Evolutionary conservation across 495 filamentous ascomycete genomes (phyloP).

Genomic region (Cercophora newfieldiana): DNA sequence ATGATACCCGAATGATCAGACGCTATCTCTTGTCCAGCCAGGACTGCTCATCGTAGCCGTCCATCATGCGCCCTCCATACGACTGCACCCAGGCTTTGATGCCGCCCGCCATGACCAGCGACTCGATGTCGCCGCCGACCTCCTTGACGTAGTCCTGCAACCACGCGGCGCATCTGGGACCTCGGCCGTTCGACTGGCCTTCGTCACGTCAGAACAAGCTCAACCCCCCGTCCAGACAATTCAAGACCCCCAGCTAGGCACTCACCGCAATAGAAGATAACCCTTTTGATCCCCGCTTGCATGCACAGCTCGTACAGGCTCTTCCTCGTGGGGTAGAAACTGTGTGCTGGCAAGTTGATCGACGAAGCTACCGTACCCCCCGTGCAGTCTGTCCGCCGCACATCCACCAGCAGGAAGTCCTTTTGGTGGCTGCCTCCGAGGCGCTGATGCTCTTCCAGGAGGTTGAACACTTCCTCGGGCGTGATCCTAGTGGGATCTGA

Average conservation of each 20-base stretch:
- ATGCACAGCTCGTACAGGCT: slow-evolving; percentile 43
- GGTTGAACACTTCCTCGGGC: slow-evolving; percentile 18
- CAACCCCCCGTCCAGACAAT: background rate
- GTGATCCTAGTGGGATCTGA: slow-evolving; percentile 18
- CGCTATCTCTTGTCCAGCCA: slow-evolving; percentile 39
- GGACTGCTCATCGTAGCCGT: slow-evolving; percentile 48
- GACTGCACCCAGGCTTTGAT: slow-evolving; percentile 52
- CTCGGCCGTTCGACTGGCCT: slow-evolving; percentile 48
- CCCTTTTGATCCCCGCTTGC: slow-evolving; percentile 43
- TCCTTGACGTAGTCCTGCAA: slow-evolving; percentile 46
- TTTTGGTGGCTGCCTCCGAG: slow-evolving; percentile 5
- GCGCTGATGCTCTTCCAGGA: slow-evolving; percentile 16
- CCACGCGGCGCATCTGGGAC: slow-evolving; percentile 50
- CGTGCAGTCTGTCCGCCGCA: slow-evolving; percentile 31
- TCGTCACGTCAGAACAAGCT: background rate
- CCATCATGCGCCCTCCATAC: slow-evolving; percentile 46
- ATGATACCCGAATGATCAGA: slow-evolving; percentile 8
- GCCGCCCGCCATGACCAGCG: slow-evolving; percentile 48
- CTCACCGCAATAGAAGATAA: slow-evolving; percentile 53
- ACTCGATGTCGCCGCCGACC: slow-evolving; percentile 38
- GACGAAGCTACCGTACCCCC: slow-evolving; percentile 33
- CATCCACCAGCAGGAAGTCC: slow-evolving; percentile 35
- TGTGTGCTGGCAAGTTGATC: slow-evolving; percentile 52
- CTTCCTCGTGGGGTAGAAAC: slow-evolving; percentile 44
- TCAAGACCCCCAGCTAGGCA: background rate